Base-by-base conservation (phyloP, 2,329 filamentous ascomycete genomes). In the Sporothrix euskadiensis region DNA sequence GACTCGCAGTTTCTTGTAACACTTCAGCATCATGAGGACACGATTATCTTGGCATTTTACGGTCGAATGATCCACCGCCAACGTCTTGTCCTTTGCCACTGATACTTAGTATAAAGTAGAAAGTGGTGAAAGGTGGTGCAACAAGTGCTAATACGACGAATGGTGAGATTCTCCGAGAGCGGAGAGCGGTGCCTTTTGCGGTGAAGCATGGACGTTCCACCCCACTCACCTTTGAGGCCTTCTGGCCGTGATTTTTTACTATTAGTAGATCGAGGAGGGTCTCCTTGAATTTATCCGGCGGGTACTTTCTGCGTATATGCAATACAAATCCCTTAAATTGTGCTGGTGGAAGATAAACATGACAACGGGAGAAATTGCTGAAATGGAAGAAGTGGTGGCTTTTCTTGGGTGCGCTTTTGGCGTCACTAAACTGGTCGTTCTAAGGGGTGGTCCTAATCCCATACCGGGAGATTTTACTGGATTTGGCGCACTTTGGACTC, bases 401-500 rank as follows among this genome's bases (percentile, higher is more conserved):
- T 19, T 49, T 56, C n/a, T 12, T 68, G 35, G 22, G 26, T 10
- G 16, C 16, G 3, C 49, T n/a, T 30, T 22, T 26, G 30, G 32
- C 30, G 32, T 65, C 8, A 44, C 39, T 4, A 35, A 30, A 65
- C 39, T 44, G 41, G 22, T 14, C n/a, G 61, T 44, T 26, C 39
- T 65, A 47, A n/a, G 39, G 39, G 4, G 22, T 30, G 3, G 22
- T 65, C 10, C 10, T 47, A 30, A 19, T 30, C 41, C 52, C 52
- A 57, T 8, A 14, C 39, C 69, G 69, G 69, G 19, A 22, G 49
- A 47, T 19, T 71, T 71, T 59, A 71, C 69, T 49, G 69, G 7
- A 71, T 71, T 7, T 12, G 69, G 69, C 47, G 66, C 47, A 39
- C 22, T 68, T 5, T 30, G 39, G 16, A 32, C 14, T 61, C 8